Evolutionary conservation across 2,329 filamentous ascomycete species (phyloP), one percentile per base, ranked within the genome.

Genomic region (Kalmusia sp.): DNA sequence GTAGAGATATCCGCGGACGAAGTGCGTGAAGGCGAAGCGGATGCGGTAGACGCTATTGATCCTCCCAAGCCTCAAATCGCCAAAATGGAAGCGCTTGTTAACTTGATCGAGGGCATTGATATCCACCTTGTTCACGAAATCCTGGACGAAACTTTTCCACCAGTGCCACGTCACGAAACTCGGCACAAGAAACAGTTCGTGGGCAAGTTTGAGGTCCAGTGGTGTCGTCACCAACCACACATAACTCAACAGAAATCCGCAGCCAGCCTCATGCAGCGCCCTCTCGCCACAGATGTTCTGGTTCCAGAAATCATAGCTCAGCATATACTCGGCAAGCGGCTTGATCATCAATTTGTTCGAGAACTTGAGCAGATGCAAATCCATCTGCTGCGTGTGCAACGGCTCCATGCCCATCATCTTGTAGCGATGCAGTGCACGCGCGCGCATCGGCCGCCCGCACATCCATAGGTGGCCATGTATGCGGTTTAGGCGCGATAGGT

Each of bases 1-100:
- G 44, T 75, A 76, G 11, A 76, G 47, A 40, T 76, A 76, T 3
- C 73, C 73, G 15, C 72, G 68, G 1, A 75, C 69, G 33, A 74
- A 76, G 46, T 75, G 66, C 24, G 66, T 69, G 33, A 41, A 47
- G 25, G 66, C 58, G 58, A 64, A 72, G 19, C 69, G 64, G 3
- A 57, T 65, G 24, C 73, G 65, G 50, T 75, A 76, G 21, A 69
- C 72, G 8, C 62, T 58, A 44, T 76, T 76, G 44, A 76, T 69
- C 11, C 73, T 59, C 0, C 70, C 66, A 1, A 75, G 57, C 0
- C 71, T 59, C 27, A 74, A 49, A 37, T 74, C 72, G 12, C 72
- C 72, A 44, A 71, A 74, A 17, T 70, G 64, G 51, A 68, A 75
- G 1, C 72, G 72, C 37, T 63, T 57, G 53, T 76, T 72, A n/a